Conservation (phyloP, 176 grass and related monocot genomes). For the Oryza punctata region DNA sequence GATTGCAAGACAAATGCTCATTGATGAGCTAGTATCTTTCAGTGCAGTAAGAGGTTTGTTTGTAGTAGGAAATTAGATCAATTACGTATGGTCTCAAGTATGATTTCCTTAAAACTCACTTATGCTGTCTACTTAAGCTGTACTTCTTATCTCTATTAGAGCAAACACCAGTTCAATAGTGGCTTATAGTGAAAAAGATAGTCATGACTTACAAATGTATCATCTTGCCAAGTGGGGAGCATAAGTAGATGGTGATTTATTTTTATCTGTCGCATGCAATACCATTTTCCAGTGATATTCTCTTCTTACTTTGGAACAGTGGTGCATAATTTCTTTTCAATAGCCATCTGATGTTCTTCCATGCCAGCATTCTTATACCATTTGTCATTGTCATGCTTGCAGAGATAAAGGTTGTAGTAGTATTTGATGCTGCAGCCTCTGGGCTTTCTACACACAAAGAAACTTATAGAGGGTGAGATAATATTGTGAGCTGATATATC, state of each 20-base stretch:
- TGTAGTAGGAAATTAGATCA: neutral
- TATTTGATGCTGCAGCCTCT: conserved; percentile 87
- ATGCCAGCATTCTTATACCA: conserved; percentile 20
- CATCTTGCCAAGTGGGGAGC: neutral
- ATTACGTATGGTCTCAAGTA: neutral
- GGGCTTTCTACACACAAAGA: conserved; percentile 67
- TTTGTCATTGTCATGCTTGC: conserved; percentile 39
- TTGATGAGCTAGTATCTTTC: conserved; percentile 78
- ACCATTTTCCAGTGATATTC: conserved; percentile 7
- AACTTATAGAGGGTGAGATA: conserved; percentile 80
- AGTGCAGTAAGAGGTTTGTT: conserved; percentile 78
- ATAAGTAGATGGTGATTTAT: neutral
- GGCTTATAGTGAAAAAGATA: neutral
- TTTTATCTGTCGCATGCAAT: no score
- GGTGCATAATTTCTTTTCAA: conserved; percentile 16
- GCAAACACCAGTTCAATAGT: neutral
- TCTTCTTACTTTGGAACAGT: neutral
- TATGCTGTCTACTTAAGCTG: neutral
- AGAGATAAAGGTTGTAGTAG: conserved; percentile 95
- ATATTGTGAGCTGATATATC: neutral
- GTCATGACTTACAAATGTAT: neutral
- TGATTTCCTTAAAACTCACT: neutral
- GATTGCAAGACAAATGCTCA: conserved; percentile 80
- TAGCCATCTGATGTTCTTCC: neutral
- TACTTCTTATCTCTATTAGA: neutral